Base-by-base conservation (phyloP, 2,329 filamentous ascomycete genomes). In the Ascocoryne sarcoides region DNA sequence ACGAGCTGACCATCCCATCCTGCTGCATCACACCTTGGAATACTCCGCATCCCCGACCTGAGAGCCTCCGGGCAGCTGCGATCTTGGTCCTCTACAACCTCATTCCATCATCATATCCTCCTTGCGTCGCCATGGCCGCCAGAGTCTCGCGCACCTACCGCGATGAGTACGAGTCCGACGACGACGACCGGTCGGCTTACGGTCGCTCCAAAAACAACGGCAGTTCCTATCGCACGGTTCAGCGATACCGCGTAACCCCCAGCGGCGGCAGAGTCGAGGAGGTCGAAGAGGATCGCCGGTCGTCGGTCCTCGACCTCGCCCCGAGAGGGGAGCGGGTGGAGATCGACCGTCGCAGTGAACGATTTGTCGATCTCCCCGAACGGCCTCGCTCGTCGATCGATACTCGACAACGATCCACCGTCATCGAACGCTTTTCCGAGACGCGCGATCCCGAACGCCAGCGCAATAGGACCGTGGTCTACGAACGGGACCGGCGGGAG, bases 401-500 rank as follows among this genome's bases (percentile, higher is more conserved):
- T 19, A 42, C 50, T 19, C 49, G 52, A 2, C 46, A 50, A 26
- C 47, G 52, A 40, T 44, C 49, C 9, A 48, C 40, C 12, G 33
- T 50, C 18, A 39, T 47, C 32, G 55, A 56, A 43, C 41, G 44
- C 37, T 49, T 42, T 28, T 31, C 44, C 21, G 55, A 56, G 39
- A 31, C 43, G 35, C 44, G 59, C 39, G 63, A 63, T 26, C 43
- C 45, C 7, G 44, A 54, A 29, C 45, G 50, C 5, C 54, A 57
- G 40, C 50, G 48, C 23, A 53, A 51, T 9, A 47, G 58, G 37
- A 61, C 62, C 15, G 50, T 62, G 16, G 58, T 63, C 20, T 66
- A 62, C 45, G 65, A 67, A 31, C 48, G 65, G 42, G 32, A 72
- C 34, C 69, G 68, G 61, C 61, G 62, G 21, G 50, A 53, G 36